phyloP scores from a whole-genome alignment of 2,329 filamentous ascomycete genomes.

The Orbilia javanica region DNA sequence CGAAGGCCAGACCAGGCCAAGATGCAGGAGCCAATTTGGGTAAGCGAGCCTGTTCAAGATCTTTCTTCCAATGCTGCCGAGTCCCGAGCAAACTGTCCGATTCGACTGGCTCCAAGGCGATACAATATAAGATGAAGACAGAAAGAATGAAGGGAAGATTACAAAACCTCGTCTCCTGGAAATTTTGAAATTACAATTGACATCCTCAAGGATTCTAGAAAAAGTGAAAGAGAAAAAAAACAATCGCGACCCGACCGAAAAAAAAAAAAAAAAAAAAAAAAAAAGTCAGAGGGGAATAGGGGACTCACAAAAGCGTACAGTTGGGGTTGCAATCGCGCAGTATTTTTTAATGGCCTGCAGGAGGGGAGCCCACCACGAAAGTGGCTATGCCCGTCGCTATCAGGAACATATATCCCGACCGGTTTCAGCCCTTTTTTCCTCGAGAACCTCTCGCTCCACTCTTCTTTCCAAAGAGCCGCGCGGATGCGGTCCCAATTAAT shows the following conservation, averaged over 20 bases:
- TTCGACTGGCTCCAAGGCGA: neutral
- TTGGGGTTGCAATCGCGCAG: conserved; percentile 28
- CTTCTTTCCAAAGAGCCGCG: conserved; percentile 27
- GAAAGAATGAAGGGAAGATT: neutral
- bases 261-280: conserved; percentile 7
- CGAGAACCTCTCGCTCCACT: neutral
- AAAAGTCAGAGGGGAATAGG: conserved; percentile 4
- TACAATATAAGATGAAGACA: neutral
- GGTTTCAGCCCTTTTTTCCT: conserved; percentile 7
- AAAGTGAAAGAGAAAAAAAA: neutral
- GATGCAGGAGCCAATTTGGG: conserved; percentile 19
- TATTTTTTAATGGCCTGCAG: conserved; percentile 1
- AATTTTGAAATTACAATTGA: neutral
- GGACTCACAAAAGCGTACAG: conserved; percentile 13
- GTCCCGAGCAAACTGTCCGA: conserved; percentile 22
- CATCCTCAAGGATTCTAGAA: neutral
- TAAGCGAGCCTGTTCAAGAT: conserved; percentile 15
- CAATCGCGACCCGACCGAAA: neutral
- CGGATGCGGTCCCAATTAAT: conserved; percentile 25
- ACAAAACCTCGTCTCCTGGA: neutral
- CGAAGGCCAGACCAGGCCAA: neutral
- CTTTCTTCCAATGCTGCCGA: conserved; percentile 9
- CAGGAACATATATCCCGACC: conserved; percentile 36
- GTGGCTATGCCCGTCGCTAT: conserved; percentile 56
- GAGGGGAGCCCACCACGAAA: conserved; percentile 1